Evolutionary conservation across 2,329 filamentous ascomycete species (phyloP), one percentile per base, ranked within the genome.

Genomic region (Chrysosporium keratinophilum): DNA sequence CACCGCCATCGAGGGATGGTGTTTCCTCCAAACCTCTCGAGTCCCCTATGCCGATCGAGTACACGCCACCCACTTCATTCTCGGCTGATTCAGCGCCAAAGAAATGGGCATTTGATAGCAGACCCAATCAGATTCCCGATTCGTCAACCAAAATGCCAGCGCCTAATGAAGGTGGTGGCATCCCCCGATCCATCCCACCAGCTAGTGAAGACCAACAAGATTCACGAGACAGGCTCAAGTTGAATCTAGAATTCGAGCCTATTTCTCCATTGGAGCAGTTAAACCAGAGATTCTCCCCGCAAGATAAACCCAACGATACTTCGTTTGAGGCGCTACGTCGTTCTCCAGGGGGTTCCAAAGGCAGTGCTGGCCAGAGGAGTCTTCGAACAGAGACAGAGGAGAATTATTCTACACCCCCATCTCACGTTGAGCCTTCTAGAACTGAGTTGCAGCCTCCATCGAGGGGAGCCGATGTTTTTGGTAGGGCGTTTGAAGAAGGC

Each of bases 361-460:
- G 60, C 31, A 66, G 62, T 53, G 50, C 66, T 51, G 65, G 60
- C 1, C 64, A 64, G 31, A 63, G 61, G 43, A 64, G 65, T 31
- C 56, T 64, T 7, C 56, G 64, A 15, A 64, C 65, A 54, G 66
- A 67, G 43, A 56, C 50, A 39, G 62, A 56, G 28, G 64, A 65
- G 20, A 64, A 61, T 45, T 62, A 68, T 34, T 67, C 70, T 15
- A 65, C 67, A 28, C 67, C 70, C 14, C 56, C 69, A 5, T 63
- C 63, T 34, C 69, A 66, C 42, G 69, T 70, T 35, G 64, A 60
- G 31, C 65, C 63, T 57, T 58, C 62, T 11, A 62, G 64, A 59
- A 65, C 67, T 19, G 67, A 69, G 43, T 54, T 64, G 40, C 62
- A 62, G 7, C 61, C 62, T 40, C 65, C 66, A 33, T 63, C 64